A percentile compares a stretch with the other conserved stretches of the same genome.
phyloP scores from a whole-genome alignment of 108 stramenopile genomes.

The Cylindrotheca closterium region DNA sequence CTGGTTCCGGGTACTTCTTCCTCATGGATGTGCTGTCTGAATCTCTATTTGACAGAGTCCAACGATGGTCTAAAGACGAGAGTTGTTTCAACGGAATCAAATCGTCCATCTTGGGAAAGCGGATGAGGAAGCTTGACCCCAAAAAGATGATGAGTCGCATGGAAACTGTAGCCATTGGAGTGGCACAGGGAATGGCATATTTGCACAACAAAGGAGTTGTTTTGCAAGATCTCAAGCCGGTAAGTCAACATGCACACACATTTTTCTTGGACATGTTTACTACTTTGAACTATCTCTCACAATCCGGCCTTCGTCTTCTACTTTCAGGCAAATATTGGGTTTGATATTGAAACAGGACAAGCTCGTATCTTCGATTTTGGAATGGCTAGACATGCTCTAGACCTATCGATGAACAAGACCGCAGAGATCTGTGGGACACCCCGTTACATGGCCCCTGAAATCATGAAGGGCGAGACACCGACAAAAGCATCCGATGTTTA shows the following conservation, averaged over 20 bases:
- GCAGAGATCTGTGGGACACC: constrained; percentile 29
- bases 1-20: constrained; percentile 4
- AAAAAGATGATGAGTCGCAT: constrained; percentile 10
- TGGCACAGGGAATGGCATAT: constrained; percentile 25
- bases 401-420: constrained; percentile 10
- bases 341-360: constrained; percentile 26
- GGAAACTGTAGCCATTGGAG: constrained; percentile 8
- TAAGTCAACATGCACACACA: not conserved
- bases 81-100: not conserved
- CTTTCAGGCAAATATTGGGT: constrained; percentile 40
- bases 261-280: not conserved
- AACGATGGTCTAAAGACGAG: not conserved
- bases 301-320: no score
- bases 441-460: constrained; percentile 63
- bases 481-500: constrained; percentile 50
- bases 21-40: constrained; percentile 8
- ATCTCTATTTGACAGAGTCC: constrained; percentile 9
- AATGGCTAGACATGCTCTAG: constrained; percentile 28
- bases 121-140: not conserved
- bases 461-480: constrained; percentile 24
- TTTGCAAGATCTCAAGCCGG: constrained; percentile 22
- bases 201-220: constrained; percentile 10
- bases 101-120: not conserved
- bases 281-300: no score
- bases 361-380: constrained; percentile 64